A percentile compares a stretch with the other conserved stretches of the same genome.
phyloP scores from a whole-genome alignment of 805 yeast species.

The Candida oleophila region DNA sequence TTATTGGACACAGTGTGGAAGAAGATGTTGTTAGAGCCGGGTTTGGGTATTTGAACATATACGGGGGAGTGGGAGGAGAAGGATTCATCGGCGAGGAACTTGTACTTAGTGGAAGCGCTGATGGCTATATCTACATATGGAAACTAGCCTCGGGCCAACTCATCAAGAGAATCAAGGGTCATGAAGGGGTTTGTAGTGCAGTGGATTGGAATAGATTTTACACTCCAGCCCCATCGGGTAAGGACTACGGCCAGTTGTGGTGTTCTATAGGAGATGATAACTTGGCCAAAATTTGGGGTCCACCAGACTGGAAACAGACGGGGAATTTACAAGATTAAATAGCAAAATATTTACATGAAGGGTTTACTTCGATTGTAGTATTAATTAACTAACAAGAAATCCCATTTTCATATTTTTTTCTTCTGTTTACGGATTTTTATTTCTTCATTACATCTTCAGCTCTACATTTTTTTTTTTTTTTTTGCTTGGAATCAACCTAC shows the following conservation, averaged over 20 bases:
- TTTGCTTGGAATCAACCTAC: no score
- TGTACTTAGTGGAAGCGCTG: slow-evolving; percentile 81
- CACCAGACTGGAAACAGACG: slow-evolving; percentile 13
- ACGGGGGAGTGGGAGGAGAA: not conserved
- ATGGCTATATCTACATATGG: slow-evolving; percentile 78
- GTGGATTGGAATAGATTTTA: slow-evolving; percentile 64
- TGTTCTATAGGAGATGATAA: slow-evolving; percentile 87
- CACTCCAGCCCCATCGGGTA: slow-evolving; percentile 13
- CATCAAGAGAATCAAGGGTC: slow-evolving; percentile 61
- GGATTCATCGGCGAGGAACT: slow-evolving; percentile 50
- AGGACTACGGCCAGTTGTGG: slow-evolving; percentile 52
- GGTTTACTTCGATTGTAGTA: not conserved
- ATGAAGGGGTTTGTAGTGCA: slow-evolving; percentile 65
- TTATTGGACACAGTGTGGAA: slow-evolving; percentile 70
- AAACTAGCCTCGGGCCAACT: slow-evolving; percentile 68
- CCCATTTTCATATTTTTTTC: not conserved
- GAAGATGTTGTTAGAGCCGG: slow-evolving; percentile 71
- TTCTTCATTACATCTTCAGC: not conserved
- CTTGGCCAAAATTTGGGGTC: slow-evolving; percentile 65
- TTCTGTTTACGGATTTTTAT: not conserved
- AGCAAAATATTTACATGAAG: not conserved
- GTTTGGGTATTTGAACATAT: slow-evolving; percentile 59
- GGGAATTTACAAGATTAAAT: not conserved
- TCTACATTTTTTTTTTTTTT: not conserved
- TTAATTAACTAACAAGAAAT: slow-evolving; percentile 1